Evolutionary conservation across 2,329 filamentous ascomycete genomes (phyloP).

Genomic region (Clonostachys solani): DNA sequence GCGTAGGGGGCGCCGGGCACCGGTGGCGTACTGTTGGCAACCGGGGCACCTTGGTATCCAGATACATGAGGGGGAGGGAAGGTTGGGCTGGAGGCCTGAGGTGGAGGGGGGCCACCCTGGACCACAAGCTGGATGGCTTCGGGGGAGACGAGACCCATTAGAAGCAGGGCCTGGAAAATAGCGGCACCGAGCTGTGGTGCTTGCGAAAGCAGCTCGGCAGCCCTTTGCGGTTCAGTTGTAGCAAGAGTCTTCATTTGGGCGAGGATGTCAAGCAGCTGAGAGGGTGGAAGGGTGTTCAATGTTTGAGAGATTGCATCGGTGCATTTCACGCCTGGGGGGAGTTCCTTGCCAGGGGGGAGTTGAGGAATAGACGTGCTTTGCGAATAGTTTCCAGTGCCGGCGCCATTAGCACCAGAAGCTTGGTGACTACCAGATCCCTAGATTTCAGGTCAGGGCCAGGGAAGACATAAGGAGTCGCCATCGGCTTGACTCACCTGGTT

Average conservation of each 20-base stretch:
- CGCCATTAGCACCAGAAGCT: constrained; percentile 21
- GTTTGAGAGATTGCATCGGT: constrained; percentile 91
- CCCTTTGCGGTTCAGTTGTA: constrained; percentile 75
- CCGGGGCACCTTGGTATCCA: constrained; percentile 25
- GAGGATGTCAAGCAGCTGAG: constrained; percentile 89
- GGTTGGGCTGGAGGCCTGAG: constrained; percentile 17
- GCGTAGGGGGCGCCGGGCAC: constrained; percentile 39
- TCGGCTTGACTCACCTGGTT: constrained; percentile 10
- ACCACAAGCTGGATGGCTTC: constrained; percentile 78
- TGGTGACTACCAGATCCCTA: not conserved
- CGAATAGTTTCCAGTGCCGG: constrained; percentile 21
- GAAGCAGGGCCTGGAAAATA: constrained; percentile 87
- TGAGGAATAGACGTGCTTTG: constrained; percentile 61
- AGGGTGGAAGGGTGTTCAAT: constrained; percentile 77
- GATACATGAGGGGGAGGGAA: constrained; percentile 23
- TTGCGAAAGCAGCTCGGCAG: constrained; percentile 80
- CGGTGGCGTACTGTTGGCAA: constrained; percentile 42
- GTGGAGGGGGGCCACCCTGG: constrained; percentile 47
- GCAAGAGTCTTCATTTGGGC: constrained; percentile 91
- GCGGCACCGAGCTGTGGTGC: constrained; percentile 92
- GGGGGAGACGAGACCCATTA: constrained; percentile 89
- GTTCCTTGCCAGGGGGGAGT: constrained; percentile 78
- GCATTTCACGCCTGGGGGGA: constrained; percentile 77
- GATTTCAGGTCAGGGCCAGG: no score
- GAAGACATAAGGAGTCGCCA: no score